Base-by-base conservation (phyloP, 2,329 filamentous ascomycete species). In the Epichloe coenophiala region DNA sequence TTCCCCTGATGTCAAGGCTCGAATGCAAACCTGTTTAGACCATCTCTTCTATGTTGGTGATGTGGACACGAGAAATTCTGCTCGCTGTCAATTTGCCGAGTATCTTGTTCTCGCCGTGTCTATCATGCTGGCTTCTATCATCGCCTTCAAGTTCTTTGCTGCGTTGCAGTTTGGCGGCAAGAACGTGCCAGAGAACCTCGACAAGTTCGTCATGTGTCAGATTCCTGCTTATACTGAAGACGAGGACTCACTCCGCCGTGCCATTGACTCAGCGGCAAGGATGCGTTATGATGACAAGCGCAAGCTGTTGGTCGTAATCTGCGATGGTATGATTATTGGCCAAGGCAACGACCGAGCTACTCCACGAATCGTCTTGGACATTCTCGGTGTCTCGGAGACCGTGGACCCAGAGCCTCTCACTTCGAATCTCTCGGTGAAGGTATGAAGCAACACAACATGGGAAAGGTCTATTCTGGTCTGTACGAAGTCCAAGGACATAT, bases 281-380 rank as follows among this genome's bases (percentile, higher is more conserved):
- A 96, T 96, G 89, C 83, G 83, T 58, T 98, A 98, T 63, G 93
- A 98, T 61, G 91, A 98, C 65, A 98, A 98, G 73, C 88, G 93
- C 62, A 98, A 98, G 73, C 77, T 98, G 12, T 74, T 98, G 27
- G 81, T 95, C 57, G 77, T 98, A 54, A 76, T 98, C 56, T 98
- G 93, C 62, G 93, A 98, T 63, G 93, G 93, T 69, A 97, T 98
- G 91, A 98, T 98, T 73, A 94, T 98, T 57, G 93, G 93, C 61
- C 90, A 96, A 71, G 93, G 93, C 62, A 98, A 98, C 68, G 93
- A 98, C 65, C 81, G 89, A 54, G 88, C 93, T 6, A 98, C 93
- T 0, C 93, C 93, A 42, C 83, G 90, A 54, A 98, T 98, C 58
- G 90, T 98, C 23, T 77, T 98, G 50, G 93, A 98, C 61, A 98